Base-by-base conservation (phyloP, 1,284 basidiomycete species). In the Tremellales sp. region DNA sequence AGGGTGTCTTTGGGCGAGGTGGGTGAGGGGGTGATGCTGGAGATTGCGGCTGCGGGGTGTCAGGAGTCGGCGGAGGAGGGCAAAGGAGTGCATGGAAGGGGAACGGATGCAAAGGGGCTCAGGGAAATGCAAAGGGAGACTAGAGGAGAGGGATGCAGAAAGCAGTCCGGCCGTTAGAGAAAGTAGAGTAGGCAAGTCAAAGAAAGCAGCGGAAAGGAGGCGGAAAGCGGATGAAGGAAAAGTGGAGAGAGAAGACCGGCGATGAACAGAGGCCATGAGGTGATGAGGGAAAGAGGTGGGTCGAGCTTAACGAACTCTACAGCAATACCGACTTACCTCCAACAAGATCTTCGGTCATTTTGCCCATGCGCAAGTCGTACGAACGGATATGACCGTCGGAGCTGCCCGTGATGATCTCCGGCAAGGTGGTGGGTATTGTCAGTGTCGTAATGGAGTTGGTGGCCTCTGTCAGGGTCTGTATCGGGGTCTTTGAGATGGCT, bases 361-460 rank as follows among this genome's bases (percentile, higher is more conserved):
- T 82, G 19, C 95, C 95, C 75, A 85, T 89, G 38, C 94, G 83
- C 26, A 98, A 74, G 70, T 98, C 95, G 71, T 97, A 97, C 1
- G 86, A 87, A 19, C 95, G 81, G 27, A 97, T 82, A 60, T 85
- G 79, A 1, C 95, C 94, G 58, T 99, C 95, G 2, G 94, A 84
- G 0, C 87, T 91, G 1, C 88, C 89, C 0, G 89, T 79, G 35
- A 85, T 77, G 55, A 97, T 80, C 47, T 78, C 80, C 14, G 81
- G 79, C 3, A 47, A 26, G 33, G 52, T 37, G 16, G 78, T 79
- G 76, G 56, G 87, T 72, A 74, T 84, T 71, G 50, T 53, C n/a
- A 98, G 70, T 8, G 85, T 80, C 56, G 92, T 91, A 40, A 99
- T 84, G 1, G 88, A 84, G 61, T 97, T 93, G 18, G 81, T 82